These are phyloP conservation scores for Moelleriella libera DNA, from an alignment of 2,329 filamentous ascomycete species.

Conservation along the genomic window DNA sequence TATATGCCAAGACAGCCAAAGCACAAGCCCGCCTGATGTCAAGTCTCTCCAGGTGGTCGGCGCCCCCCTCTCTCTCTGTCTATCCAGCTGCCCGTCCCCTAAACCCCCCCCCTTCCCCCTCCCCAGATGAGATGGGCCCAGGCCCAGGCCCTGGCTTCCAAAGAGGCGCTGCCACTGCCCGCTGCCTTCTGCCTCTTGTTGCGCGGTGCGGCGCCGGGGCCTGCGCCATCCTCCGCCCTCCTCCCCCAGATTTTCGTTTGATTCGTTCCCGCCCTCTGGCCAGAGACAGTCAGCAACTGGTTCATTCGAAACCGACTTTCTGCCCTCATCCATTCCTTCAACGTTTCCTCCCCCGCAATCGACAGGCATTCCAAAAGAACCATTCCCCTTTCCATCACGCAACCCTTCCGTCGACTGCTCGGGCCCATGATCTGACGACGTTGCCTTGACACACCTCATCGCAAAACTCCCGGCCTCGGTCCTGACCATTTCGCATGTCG, in stretches of 20 bases:
- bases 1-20: too few species aligned
- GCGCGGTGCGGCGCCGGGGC: neutral
- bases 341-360: neutral
- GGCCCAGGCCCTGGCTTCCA: neutral
- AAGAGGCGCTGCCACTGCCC: neutral
- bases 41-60: too few species aligned
- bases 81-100: neutral
- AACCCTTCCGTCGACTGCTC: neutral
- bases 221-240: neutral
- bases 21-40: too few species aligned
- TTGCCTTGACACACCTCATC: too few species aligned
- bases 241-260: neutral
- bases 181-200: neutral
- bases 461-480: too few species aligned
- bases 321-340: neutral
- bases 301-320: neutral
- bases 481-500: neutral
- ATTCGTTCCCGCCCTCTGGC: neutral
- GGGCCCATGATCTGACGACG: neutral
- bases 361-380: too few species aligned
- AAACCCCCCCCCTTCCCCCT: neutral
- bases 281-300: neutral
- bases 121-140: neutral
- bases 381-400: neutral
- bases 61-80: neutral